Evolutionary conservation across 1,139 yeast species (phyloP), one percentile per base, ranked within the genome.

Genomic region (Debaryomycetaceae sp.): DNA sequence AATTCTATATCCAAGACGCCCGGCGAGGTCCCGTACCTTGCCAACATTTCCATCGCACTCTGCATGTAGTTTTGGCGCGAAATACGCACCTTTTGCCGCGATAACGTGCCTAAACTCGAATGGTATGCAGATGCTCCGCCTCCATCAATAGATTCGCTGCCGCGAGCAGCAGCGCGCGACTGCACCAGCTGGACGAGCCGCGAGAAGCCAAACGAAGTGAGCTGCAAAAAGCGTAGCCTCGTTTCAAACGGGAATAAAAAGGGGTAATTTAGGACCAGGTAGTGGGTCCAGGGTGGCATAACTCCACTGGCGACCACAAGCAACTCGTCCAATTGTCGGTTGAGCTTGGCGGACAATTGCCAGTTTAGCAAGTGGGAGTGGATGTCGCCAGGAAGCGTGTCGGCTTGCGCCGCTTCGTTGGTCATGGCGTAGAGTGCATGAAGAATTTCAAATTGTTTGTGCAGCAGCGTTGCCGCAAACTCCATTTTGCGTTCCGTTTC

Each of bases 201-300:
- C 1, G 94, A 83, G 49, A 82, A 80, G 0, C 97, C 97, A 60
- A 83, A 87, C 0, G 97, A 86, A 0, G 95, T 83, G 4, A 90
- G 77, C 41, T 82, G 92, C 34, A 90, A 55, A 45, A 83, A 86
- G 39, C 75, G 71, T 27, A 81, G 63, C 35, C 97, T 66, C 0
- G 92, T 74, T 34, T 79, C 93, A 32, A 87, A 59, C 0, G 97
- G 96, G 47, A 83, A 85, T 30, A 90, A 51, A 43, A 87, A 90
- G 8, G 95, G 85, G 44, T 68, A 86, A 16, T 73, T 65, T 31
- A 78, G 66, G 0, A 94, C 77, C 11, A 85, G 57, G 36, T 73
- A 70, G 22, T 81, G 69, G 21, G 81, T 69, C 98, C 98, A 90
- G 6, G 72, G 71, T 0, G 98, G 98, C 29, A 90, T 51, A 3